Base-by-base conservation (phyloP, 116 monocot species). In the Papilionanthe hybrid region DNA sequence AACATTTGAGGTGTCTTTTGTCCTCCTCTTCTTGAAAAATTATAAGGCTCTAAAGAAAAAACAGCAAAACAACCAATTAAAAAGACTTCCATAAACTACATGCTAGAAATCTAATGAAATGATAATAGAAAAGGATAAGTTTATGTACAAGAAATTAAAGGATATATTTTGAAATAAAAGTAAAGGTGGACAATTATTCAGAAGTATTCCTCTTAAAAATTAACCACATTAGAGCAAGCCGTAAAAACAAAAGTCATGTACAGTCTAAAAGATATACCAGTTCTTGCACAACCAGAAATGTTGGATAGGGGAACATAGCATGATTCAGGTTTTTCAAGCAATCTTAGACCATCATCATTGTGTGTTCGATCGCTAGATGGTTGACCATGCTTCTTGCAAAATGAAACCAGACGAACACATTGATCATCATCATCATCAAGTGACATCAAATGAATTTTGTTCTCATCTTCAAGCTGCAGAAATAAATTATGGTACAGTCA, bases 371-470 rank as follows among this genome's bases (percentile, higher is more conserved):
- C 89, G 80, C 85, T 87, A 78, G 86, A 82, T 79, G 92, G 88
- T 45, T 91, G 98, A 30, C 88, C 88, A 68, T 98, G 98, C 84
- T 87, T 98, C 87, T 93, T 94, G 78, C 98, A 98, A 79, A 89
- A 98, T 9, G 98, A 98, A 75, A 98, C 87, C 25, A 98, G 81
- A 19, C 93, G 89, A 82, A 98, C 90, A 68, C 93, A 93, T 29
- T 90, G 93, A 76, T 87, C 91, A 72, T 96, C 92, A 75, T 91
- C 92, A 49, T 94, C 98, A 25, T 94, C 91, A 83, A 86, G 73
- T 78, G 91, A 92, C 86, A 89, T 86, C 65, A 94, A 84, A 76
- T 93, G 91, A 72, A 90, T 88, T 79, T 82, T 88, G 19, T 91
- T 81, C 68, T 94, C 94, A 85, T 88, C 89, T 86, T 94, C 98